A percentile compares a stretch with the other conserved stretches of the same genome.
Conservation (phyloP, 2,329 filamentous ascomycete species). For the Lachnum nothofagi region DNA sequence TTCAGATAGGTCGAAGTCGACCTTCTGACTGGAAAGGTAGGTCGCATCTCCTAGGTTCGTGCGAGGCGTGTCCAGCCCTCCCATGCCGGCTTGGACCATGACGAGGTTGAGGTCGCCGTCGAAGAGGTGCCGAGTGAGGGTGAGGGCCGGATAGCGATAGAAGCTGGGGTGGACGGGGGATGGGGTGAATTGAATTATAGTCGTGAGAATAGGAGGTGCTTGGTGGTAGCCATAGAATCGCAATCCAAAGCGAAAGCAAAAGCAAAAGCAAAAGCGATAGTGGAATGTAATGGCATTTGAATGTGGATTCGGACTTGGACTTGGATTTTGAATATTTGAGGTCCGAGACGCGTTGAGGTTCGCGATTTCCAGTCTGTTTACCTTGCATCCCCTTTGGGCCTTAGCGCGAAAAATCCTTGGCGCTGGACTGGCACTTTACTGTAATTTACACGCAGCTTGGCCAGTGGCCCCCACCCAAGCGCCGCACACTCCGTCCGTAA, state of each 20-base stretch:
- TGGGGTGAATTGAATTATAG: constrained; percentile 21
- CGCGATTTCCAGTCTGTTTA: neutral
- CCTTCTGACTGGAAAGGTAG: constrained; percentile 59
- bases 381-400: neutral
- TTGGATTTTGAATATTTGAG: too few relatives aligned
- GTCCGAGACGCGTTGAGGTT: neutral
- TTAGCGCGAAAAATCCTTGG: neutral
- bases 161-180: too few relatives aligned
- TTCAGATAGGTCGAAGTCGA: constrained; percentile 78
- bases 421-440: neutral
- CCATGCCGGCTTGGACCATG: constrained; percentile 62
- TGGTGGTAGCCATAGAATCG: constrained; percentile 28
- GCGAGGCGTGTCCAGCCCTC: constrained; percentile 75
- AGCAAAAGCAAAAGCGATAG: constrained; percentile 21
- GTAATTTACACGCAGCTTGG: too few relatives aligned
- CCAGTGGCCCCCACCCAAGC: too few relatives aligned
- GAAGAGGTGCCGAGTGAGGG: too few relatives aligned
- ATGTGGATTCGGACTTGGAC: too few relatives aligned
- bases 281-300: neutral
- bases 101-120: constrained; percentile 29
- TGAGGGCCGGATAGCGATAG: too few relatives aligned
- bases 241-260: too few relatives aligned
- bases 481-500: too few relatives aligned
- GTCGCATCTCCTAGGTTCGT: constrained; percentile 82
- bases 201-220: constrained; percentile 21